Conservation (phyloP, 352 stramenopile species). For the Phytophthora quininea region DNA sequence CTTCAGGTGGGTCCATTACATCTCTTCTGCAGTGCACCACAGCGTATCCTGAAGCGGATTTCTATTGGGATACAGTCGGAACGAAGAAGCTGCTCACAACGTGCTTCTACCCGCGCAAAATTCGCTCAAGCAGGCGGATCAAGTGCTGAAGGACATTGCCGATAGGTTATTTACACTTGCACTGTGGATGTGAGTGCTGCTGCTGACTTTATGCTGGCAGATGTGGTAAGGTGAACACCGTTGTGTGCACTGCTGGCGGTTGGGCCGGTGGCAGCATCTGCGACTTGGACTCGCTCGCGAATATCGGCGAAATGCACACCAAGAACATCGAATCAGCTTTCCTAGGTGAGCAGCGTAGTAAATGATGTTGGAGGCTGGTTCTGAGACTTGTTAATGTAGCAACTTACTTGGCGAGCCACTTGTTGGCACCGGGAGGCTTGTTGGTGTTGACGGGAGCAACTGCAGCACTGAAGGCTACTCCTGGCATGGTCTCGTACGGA, state of each 20-base stretch:
- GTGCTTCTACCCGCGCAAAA: conserved; percentile 58
- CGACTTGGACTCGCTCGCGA: conserved; percentile 62
- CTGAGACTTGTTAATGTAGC: conserved; percentile 36
- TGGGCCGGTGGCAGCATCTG: conserved; percentile 83
- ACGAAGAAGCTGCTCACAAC: conserved; percentile 51
- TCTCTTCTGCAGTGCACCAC: neutral
- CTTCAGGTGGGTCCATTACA: conserved; percentile 38
- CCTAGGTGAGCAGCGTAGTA: conserved; percentile 40
- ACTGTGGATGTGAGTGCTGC: neutral
- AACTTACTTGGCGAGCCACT: conserved; percentile 79
- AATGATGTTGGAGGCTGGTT: neutral
- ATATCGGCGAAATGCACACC: conserved; percentile 70
- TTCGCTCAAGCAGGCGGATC: conserved; percentile 55
- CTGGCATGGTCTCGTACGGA: conserved; percentile 88
- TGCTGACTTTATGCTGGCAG: conserved; percentile 21
- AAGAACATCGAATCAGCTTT: conserved; percentile 87
- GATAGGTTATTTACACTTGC: too few species aligned
- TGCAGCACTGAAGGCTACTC: conserved; percentile 77
- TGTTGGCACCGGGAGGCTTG: conserved; percentile 65
- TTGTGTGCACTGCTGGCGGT: conserved; percentile 82
- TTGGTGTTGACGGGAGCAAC: conserved; percentile 86
- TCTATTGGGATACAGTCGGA: conserved; percentile 32
- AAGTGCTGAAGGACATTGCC: conserved; percentile 60
- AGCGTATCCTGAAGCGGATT: neutral
- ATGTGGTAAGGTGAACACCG: conserved; percentile 68